phyloP scores from a whole-genome alignment of 2,329 filamentous ascomycete species.

The Tolypocladium ovalisporum region DNA sequence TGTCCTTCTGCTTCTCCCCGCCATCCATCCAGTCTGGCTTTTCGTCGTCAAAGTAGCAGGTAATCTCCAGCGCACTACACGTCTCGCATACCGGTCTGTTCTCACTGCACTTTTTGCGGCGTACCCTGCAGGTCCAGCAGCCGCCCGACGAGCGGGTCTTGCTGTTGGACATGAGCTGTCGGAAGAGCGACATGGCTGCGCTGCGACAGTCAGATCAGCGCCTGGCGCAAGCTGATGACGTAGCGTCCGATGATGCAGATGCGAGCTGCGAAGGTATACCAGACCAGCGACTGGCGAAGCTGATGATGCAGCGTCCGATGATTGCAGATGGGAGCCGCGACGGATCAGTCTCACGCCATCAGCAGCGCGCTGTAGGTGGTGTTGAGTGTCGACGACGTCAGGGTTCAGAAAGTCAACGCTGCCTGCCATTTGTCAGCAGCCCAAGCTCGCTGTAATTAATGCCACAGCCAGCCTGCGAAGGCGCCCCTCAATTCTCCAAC shows the following conservation, averaged over 20 bases:
- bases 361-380: neutral
- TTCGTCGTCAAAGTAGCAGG: slow-evolving; percentile 38
- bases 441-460: no score
- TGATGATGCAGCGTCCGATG: neutral
- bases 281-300: neutral
- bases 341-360: neutral
- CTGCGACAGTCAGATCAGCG: neutral
- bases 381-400: neutral
- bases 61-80: slow-evolving; percentile 43
- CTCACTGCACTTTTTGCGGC: slow-evolving; percentile 52
- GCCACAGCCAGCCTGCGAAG: neutral
- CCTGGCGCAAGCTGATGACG: neutral
- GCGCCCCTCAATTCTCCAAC: neutral
- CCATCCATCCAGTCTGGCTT: slow-evolving; percentile 51
- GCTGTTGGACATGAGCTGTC: slow-evolving; percentile 14
- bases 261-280: no score
- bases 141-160: slow-evolving; percentile 30
- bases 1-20: slow-evolving; percentile 35
- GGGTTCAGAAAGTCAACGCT: neutral
- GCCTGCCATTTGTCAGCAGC: neutral
- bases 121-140: slow-evolving; percentile 51
- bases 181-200: slow-evolving; percentile 10
- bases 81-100: slow-evolving; percentile 36
- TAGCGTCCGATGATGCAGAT: neutral
- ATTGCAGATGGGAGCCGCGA: neutral